These are phyloP conservation scores for Aspergillus floridensis DNA, from an alignment of 2,329 filamentous ascomycete species.

Conservation along the genomic window DNA sequence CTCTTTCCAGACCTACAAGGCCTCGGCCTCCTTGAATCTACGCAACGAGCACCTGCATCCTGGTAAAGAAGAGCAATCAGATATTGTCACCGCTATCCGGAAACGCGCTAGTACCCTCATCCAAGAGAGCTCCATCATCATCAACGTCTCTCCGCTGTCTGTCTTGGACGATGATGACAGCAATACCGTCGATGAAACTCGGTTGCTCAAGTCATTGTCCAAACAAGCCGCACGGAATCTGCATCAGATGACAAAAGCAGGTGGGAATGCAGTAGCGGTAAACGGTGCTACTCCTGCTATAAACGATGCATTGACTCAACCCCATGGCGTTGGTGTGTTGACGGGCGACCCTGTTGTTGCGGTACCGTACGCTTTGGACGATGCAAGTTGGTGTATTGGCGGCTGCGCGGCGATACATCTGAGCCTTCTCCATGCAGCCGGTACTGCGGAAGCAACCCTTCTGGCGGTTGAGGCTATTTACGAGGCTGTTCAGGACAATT, in stretches of 20 bases:
- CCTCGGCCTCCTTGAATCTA: constrained; percentile 84
- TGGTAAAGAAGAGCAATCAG: constrained; percentile 84
- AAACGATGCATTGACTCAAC: constrained; percentile 79
- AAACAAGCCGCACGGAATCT: constrained; percentile 67
- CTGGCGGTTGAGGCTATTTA: constrained; percentile 81
- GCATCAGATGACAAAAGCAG: constrained; percentile 67
- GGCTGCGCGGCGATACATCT: constrained; percentile 83
- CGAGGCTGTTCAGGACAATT: constrained; percentile 81
- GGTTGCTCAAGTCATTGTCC: constrained; percentile 73
- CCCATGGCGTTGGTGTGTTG: constrained; percentile 77
- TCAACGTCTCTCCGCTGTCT: constrained; percentile 78
- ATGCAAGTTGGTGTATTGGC: constrained; percentile 88
- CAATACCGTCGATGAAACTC: constrained; percentile 68
- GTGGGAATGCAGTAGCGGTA: constrained; percentile 75
- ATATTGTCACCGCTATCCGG: constrained; percentile 84
- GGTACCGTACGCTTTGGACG: constrained; percentile 80
- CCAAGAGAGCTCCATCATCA: constrained; percentile 74
- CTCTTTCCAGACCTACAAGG: constrained; percentile 92
- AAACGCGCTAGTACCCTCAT: constrained; percentile 79
- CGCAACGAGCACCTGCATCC: constrained; percentile 88
- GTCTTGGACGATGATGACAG: constrained; percentile 78
- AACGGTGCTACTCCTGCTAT: constrained; percentile 85
- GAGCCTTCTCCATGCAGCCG: constrained; percentile 77
- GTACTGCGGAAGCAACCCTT: constrained; percentile 66
- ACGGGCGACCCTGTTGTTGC: constrained; percentile 79